A percentile compares a stretch with the other conserved stretches of the same genome.
Evolutionary conservation across 2,329 filamentous ascomycete genomes (phyloP).

Genomic region (Cladosporium sp.): DNA sequence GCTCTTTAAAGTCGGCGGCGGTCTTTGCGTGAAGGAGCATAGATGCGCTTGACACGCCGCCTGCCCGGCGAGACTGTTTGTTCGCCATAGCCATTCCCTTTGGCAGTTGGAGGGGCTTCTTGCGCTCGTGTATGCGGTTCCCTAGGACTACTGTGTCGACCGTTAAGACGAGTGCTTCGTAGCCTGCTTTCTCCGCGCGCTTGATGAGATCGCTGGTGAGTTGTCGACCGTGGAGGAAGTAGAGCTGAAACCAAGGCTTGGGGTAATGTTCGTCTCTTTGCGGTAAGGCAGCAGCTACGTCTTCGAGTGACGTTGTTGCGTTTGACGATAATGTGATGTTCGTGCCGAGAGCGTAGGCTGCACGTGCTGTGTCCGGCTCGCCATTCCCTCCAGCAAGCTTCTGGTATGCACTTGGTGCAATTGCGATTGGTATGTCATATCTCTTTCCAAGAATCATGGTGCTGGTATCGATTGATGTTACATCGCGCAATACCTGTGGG

Average conservation of each 20-base stretch:
- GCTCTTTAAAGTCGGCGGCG: slow-evolving; percentile 18
- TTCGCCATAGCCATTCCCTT: slow-evolving; percentile 24
- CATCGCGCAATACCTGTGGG: slow-evolving; percentile 23
- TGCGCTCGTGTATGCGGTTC: slow-evolving; percentile 30
- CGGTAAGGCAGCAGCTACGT: slow-evolving; percentile 49
- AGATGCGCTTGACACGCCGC: slow-evolving; percentile 13
- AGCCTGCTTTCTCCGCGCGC: slow-evolving; percentile 49
- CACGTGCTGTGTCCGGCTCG: slow-evolving; percentile 28
- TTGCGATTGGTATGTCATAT: slow-evolving; percentile 26
- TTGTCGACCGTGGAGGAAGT: slow-evolving; percentile 50
- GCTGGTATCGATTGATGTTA: slow-evolving; percentile 19
- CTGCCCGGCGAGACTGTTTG: slow-evolving; percentile 8
- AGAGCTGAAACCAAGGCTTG: slow-evolving; percentile 58
- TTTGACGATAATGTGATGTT: slow-evolving; percentile 29
- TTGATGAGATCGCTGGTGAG: slow-evolving; percentile 40
- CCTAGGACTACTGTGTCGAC: slow-evolving; percentile 23
- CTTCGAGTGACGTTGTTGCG: slow-evolving; percentile 48
- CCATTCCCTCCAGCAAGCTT: slow-evolving; percentile 27
- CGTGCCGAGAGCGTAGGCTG: slow-evolving; percentile 20
- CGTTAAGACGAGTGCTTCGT: slow-evolving; percentile 11
- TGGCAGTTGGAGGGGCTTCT: slow-evolving; percentile 18
- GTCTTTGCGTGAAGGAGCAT: slow-evolving; percentile 22
- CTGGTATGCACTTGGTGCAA: slow-evolving; percentile 31
- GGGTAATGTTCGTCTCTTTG: slow-evolving; percentile 10
- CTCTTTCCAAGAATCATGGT: slow-evolving; percentile 21